phyloP scores from a whole-genome alignment of 2,329 filamentous ascomycete genomes.

The Ceratocystis variospora region DNA sequence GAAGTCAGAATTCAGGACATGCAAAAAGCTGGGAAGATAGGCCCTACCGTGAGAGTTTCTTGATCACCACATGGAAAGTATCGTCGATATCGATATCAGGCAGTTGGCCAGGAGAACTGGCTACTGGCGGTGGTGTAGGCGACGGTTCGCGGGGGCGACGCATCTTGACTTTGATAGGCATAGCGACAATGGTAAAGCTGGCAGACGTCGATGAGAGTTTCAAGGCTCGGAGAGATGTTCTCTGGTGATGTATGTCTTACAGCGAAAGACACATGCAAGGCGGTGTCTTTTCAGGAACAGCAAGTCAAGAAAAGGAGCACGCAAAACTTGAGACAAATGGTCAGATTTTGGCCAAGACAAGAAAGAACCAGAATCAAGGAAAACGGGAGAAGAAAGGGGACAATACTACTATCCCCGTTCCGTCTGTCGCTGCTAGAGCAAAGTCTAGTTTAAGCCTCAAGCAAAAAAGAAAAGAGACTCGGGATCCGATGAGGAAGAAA shows the following conservation, averaged over 20 bases:
- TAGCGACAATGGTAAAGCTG: background rate
- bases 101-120: conserved; percentile 23
- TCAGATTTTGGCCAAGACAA: background rate
- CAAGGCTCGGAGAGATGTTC: background rate
- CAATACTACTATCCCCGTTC: background rate
- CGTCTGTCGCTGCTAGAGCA: background rate
- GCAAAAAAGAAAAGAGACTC: background rate
- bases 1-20: background rate
- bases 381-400: background rate
- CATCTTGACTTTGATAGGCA: conserved; percentile 20
- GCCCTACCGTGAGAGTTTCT: conserved; percentile 49
- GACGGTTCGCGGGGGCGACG: conserved; percentile 12
- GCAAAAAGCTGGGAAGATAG: background rate
- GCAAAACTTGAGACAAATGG: background rate
- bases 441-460: background rate
- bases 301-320: background rate
- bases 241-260: background rate
- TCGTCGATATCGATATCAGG: conserved; percentile 25
- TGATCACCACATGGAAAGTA: conserved; percentile 37
- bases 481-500: background rate
- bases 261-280: background rate
- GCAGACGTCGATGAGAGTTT: background rate
- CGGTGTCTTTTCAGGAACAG: background rate
- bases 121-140: conserved; percentile 6
- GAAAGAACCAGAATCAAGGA: background rate